Evolutionary conservation across 2,329 filamentous ascomycete species (phyloP), one percentile per base, ranked within the genome.

Genomic region (Rhexocercosporidium sp.): DNA sequence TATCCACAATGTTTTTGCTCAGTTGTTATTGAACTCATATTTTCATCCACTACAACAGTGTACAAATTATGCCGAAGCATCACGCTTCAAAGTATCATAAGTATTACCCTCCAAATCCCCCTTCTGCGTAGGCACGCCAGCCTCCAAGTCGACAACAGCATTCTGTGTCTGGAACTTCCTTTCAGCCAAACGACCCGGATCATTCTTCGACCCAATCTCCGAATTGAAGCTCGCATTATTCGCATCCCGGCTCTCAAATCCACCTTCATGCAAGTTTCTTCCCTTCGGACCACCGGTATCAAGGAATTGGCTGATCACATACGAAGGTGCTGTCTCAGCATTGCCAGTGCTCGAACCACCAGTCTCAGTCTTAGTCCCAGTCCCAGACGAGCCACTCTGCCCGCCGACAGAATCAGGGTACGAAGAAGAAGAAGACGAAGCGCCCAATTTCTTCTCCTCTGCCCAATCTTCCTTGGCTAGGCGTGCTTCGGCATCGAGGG

Each of bases 181-280:
- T 75, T 85, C 84, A 4, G 84, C 83, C 46, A 79, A 66, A 9
- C 81, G 73, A 60, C 80, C 79, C 3, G 85, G 84, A 70, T 86
- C 85, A 66, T 84, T 75, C 72, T 80, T 77, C 6, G 79, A 81
- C 1, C 84, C 84, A 67, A 82, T 80, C 71, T 85, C 80, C 3
- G 79, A 62, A 41, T 69, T 74, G 46, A 75, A 77, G 64, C 75
- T 76, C 18, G 74, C 75, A 62, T 77, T 77, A 47, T 76, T 74
- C 4, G 49, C 54, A 60, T 73, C 73, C 29, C 70, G 63, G 25
- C 69, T 70, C 27, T 74, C 70, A 69, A 76, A 73, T 3, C 70
- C 71, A 1, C 74, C 74, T 62, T 77, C 76, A 6, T 63, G 75
- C 66, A 77, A 62, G 57, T 77, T 74, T 59, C 68, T 70, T 18